These are phyloP conservation scores for Tricholoma sp. DNA, from an alignment of 768 basidiomycete genomes.

Conservation along the genomic window DNA sequence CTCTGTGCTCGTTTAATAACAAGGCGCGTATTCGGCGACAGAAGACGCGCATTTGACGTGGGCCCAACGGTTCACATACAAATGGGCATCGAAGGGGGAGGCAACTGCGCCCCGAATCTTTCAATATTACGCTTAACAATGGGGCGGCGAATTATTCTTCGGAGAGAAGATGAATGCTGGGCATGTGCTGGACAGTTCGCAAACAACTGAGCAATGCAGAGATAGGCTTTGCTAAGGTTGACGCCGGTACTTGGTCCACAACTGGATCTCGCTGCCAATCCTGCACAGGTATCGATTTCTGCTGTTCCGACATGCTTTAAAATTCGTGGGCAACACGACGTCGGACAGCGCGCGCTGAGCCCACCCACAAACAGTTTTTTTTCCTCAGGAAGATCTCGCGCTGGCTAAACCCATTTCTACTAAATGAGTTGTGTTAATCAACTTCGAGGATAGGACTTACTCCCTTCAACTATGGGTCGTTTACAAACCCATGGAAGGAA, in stretches of 20 bases:
- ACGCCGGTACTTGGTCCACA: background rate
- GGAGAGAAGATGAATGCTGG: too few species aligned
- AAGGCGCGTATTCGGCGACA: too few species aligned
- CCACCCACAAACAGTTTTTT: too few species aligned
- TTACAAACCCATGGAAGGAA: background rate
- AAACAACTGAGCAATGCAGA: background rate
- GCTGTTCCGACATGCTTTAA: background rate
- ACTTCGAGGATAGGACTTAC: background rate
- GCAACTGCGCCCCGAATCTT: too few species aligned
- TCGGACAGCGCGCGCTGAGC: too few species aligned
- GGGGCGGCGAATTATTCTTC: too few species aligned
- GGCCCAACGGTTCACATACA: background rate
- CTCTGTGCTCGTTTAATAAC: background rate
- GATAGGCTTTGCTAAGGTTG: background rate
- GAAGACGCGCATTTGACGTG: background rate
- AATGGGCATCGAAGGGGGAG: background rate
- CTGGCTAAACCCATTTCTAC: background rate
- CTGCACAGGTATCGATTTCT: background rate
- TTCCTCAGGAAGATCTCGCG: background rate
- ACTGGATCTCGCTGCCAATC: background rate
- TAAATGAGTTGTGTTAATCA: background rate
- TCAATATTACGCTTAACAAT: too few species aligned
- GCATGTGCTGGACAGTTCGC: background rate
- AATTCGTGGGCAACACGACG: too few species aligned
- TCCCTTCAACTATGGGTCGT: background rate